Conservation (phyloP, 768 basidiomycete genomes). For the Paxillus ammoniavirescens region DNA sequence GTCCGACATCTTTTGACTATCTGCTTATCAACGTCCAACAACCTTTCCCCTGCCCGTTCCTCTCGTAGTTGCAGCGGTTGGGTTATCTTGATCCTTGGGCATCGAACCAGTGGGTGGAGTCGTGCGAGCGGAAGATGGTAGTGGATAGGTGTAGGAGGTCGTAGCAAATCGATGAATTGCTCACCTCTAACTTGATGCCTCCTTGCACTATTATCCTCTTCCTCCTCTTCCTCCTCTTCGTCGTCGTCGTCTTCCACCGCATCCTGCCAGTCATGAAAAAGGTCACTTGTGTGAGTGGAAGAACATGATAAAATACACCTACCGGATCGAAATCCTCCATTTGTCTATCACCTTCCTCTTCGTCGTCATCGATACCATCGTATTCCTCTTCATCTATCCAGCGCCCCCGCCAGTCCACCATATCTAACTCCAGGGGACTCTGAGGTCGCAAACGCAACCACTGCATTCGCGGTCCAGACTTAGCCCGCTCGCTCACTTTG, state of each 20-base stretch:
- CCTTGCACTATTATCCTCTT: constrained; percentile 25
- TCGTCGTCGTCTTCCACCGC: constrained; percentile 57
- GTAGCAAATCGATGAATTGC: constrained; percentile 36
- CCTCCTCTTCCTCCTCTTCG: constrained; percentile 48
- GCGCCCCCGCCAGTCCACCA: constrained; percentile 86
- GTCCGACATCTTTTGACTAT: constrained; percentile 9
- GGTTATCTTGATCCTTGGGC: constrained; percentile 42
- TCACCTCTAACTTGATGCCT: constrained; percentile 35
- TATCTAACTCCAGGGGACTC: constrained; percentile 74
- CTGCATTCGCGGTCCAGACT: constrained; percentile 94
- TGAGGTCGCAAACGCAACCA: constrained; percentile 92
- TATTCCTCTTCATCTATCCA: constrained; percentile 83
- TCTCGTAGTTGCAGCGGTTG: constrained; percentile 20
- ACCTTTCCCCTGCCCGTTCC: constrained; percentile 48
- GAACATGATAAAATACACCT: constrained; percentile 19
- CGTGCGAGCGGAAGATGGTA: constrained; percentile 44
- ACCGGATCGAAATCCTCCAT: constrained; percentile 90
- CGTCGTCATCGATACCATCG: constrained; percentile 59
- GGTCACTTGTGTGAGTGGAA: constrained; percentile 11
- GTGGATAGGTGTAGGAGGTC: constrained; percentile 39
- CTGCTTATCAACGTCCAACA: constrained; percentile 42
- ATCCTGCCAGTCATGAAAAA: constrained; percentile 38
- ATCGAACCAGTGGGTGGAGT: constrained; percentile 51
- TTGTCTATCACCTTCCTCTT: constrained; percentile 57
- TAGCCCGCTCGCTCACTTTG: constrained; percentile 92